phyloP scores from a whole-genome alignment of 1,139 yeast genomes.

The Hyphopichia buzzinii region DNA sequence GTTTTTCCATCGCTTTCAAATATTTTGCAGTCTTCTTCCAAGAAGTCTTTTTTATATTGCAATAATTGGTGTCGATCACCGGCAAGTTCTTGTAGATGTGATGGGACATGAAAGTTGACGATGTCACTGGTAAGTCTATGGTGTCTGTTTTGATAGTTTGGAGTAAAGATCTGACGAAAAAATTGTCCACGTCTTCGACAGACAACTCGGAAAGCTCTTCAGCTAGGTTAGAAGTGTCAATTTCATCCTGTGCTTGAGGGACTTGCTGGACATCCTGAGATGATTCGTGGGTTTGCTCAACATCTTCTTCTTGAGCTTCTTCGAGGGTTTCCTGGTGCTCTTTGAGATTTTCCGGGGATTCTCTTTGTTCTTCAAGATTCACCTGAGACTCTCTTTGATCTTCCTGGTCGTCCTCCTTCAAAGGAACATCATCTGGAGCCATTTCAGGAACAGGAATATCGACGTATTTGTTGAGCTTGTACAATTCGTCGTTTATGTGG shows the following conservation, averaged over 20 bases:
- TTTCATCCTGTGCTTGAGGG: conserved; percentile 1
- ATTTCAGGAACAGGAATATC: conserved; percentile 42
- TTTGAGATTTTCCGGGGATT: not conserved
- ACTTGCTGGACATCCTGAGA: conserved; percentile 1
- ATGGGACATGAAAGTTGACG: conserved; percentile 74
- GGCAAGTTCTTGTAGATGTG: conserved; percentile 75
- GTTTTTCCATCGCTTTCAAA: conserved; percentile 80
- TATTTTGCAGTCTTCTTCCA: conserved; percentile 90
- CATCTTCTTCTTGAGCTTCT: conserved; percentile 5
- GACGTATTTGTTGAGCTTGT: conserved; percentile 41
- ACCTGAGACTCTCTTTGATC: conserved; percentile 5
- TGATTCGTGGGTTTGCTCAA: conserved; percentile 5
- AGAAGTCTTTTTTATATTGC: conserved; percentile 75
- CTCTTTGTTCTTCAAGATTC: conserved; percentile 2
- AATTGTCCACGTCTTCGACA: conserved; percentile 72
- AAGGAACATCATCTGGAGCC: conserved; percentile 23
- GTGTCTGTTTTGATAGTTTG: conserved; percentile 64
- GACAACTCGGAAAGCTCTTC: conserved; percentile 41
- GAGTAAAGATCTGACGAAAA: conserved; percentile 64
- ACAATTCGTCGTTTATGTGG: conserved; percentile 52
- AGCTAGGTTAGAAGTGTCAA: conserved; percentile 18
- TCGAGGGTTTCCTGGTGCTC: conserved; percentile 7
- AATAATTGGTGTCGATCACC: conserved; percentile 43
- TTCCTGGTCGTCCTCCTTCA: conserved; percentile 15
- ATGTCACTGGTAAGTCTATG: conserved; percentile 56